phyloP scores from a whole-genome alignment of 768 basidiomycete species.

The Cyclocybe cylindracea region DNA sequence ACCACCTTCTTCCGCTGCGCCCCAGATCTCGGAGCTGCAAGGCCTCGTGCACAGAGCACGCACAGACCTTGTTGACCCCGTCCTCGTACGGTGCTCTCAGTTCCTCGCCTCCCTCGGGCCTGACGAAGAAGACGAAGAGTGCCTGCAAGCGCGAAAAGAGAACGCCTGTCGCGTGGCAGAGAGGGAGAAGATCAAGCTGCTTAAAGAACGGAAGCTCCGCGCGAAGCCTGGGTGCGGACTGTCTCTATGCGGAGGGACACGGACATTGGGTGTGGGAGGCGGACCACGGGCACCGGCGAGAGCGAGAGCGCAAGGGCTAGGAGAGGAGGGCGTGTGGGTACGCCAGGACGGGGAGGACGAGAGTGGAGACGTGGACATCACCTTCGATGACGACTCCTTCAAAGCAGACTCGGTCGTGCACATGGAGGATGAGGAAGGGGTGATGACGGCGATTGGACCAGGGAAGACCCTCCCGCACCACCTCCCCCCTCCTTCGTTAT shows the following conservation, averaged over 20 bases:
- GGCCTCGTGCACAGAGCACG: slow-evolving; percentile 55
- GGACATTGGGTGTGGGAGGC: too few relatives aligned
- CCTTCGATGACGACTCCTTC: slow-evolving; percentile 29
- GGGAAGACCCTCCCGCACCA: neutral
- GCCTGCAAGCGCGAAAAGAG: slow-evolving; percentile 34
- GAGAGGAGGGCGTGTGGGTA: slow-evolving; percentile 46
- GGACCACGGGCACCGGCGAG: slow-evolving; percentile 4
- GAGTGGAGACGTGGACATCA: slow-evolving; percentile 60
- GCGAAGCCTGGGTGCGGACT: slow-evolving; percentile 29
- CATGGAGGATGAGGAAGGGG: neutral
- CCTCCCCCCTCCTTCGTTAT: too few relatives aligned
- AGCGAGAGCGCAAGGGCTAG: slow-evolving; percentile 20
- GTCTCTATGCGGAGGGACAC: slow-evolving; percentile 18
- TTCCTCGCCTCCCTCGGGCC: slow-evolving; percentile 33
- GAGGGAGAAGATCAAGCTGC: slow-evolving; percentile 52
- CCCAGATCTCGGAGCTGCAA: slow-evolving; percentile 52
- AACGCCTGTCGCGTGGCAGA: slow-evolving; percentile 25
- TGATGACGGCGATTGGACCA: neutral
- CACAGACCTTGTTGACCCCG: slow-evolving; percentile 50
- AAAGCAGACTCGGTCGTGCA: neutral
- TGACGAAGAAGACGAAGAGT: slow-evolving; percentile 38
- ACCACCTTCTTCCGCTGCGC: slow-evolving; percentile 40
- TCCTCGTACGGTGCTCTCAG: slow-evolving; percentile 34
- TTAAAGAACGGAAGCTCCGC: slow-evolving; percentile 46
- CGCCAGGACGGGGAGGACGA: slow-evolving; percentile 62